Evolutionary conservation across 2,329 filamentous ascomycete species (phyloP), one percentile per base, ranked within the genome.

Genomic region (Aspergillus pseudotamarii): DNA sequence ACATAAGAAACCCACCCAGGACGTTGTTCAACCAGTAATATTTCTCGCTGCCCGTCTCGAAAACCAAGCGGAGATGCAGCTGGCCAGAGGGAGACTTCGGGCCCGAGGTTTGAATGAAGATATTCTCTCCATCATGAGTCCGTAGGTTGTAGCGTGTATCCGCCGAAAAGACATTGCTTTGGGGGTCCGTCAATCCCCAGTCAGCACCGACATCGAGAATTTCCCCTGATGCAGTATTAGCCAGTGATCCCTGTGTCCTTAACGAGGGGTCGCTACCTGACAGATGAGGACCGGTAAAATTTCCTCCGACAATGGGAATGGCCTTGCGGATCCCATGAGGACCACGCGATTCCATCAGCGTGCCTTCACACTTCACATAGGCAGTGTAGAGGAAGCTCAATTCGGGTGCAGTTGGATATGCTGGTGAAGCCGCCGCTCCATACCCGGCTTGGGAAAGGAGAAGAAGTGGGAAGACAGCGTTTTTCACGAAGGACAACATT

Each of bases 1-100:
- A 26, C 3, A 12, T 23, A 3, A 6, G 2, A 12, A 16, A 65
- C 70, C 57, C 53, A 72, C 70, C 71, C 57, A 73, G 53, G 48
- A 73, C 60, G 61, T 72, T 71, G 59, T 73, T 73, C 62, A 72
- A 48, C 71, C 71, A 73, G 48, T 73, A 72, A 61, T 72, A 73
- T 45, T 69, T 63, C 8, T 65, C 53, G 63, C 68, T 67, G 0
- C 68, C 70, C 1, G 71, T 71, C 55, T 69, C 66, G 54, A 72
- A 71, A 19, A 71, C 21, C 56, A 73, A 56, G 1, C 66, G 64
- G 36, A 72, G 57, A 65, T 72, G 71, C 45, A 72, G 36, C 43
- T 69, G 50, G 1, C 65, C 69, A 41, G 66, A 65, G 2, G 69
- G 66, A 10, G 63, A 60, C 34, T 64, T 53, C 1, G 71, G 68